Base-by-base conservation (phyloP, 179 eudicot species). In the Carnegiea gigantea region DNA sequence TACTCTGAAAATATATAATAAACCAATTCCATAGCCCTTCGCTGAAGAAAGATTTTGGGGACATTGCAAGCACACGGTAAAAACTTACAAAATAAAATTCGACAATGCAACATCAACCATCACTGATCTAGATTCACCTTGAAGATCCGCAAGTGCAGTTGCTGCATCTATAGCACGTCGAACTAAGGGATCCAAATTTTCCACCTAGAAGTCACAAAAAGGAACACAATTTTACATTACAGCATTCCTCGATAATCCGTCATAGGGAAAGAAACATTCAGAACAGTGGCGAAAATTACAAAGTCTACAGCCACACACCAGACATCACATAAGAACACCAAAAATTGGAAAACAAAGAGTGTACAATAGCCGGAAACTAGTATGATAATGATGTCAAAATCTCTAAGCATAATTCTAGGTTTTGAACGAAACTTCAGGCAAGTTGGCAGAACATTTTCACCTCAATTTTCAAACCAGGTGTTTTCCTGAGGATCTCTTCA, bases 151-250 rank as follows among this genome's bases (percentile, higher is more conserved):
- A 83, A 84, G 86, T 77, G 90, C 77, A 83, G 92, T 77, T 62
- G 95, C 92, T 84, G 97, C 90, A 85, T 85, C 88, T 62, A 97
- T 86, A 80, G 99, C 97, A 87, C 93, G 92, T 70, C 83, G 92
- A 80, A 93, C 98, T 84, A 97, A 74, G 57, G 99, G 97, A 89
- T 97, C 99, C 76, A 95, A 83, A 87, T 85, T 88, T 82, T 91
- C 92, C 78, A 97, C 88, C 97, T 93, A 78, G 49, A 28, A 60
- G 13, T 30, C 78, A 80, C 57, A 46, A 14, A 83, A 21, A 5
- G 26, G 73, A 83, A 70, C 21, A 26, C 44, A 70, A 79, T 8
- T 49, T 17, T 18, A 23, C 44, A 28, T 79, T 18, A 80, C 26
- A 26, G 73, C 21, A 77, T 54, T 44, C 44, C 64, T 20, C 28